A percentile compares a stretch with the other conserved stretches of the same genome.
phyloP scores from a whole-genome alignment of 164 flowering plant species.

The Dillenia suffruticosa region DNA sequence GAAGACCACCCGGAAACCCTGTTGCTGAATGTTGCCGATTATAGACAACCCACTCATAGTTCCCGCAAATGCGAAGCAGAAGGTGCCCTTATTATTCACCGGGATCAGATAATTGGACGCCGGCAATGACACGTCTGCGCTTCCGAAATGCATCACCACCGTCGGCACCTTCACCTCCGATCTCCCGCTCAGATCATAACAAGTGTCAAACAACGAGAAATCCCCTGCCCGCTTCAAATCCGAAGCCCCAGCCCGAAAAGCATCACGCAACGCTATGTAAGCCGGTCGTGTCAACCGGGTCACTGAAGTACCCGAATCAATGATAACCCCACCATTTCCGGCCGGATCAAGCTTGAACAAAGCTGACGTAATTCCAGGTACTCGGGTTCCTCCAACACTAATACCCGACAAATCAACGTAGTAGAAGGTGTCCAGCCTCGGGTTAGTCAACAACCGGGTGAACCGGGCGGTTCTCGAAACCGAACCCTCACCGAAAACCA shows the following conservation, averaged over 20 bases:
- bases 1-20: conserved; percentile 79
- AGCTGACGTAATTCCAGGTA: conserved; percentile 45
- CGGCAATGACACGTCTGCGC: conserved; percentile 75
- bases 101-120: conserved; percentile 88
- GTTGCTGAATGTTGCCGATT: conserved; percentile 95
- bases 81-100: conserved; percentile 58
- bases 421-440: conserved; percentile 85
- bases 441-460: conserved; percentile 67
- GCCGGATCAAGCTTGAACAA: conserved; percentile 56
- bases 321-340: conserved; percentile 90
- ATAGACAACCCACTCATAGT: conserved; percentile 76
- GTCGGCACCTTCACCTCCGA: conserved; percentile 90
- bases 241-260: conserved; percentile 62
- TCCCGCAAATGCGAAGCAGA: conserved; percentile 95
- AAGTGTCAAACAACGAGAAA: conserved; percentile 86
- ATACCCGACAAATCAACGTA: conserved; percentile 72
- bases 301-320: conserved; percentile 95
- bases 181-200: conserved; percentile 74
- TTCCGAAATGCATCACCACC: conserved; percentile 71
- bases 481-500: conserved; percentile 67
- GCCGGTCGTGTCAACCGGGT: conserved; percentile 83
- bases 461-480: conserved; percentile 52
- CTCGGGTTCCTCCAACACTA: conserved; percentile 80
- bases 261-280: conserved; percentile 66
- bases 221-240: conserved; percentile 43